phyloP scores from a whole-genome alignment of 495 filamentous ascomycete genomes.

The Hypomontagnella submonticulosa region DNA sequence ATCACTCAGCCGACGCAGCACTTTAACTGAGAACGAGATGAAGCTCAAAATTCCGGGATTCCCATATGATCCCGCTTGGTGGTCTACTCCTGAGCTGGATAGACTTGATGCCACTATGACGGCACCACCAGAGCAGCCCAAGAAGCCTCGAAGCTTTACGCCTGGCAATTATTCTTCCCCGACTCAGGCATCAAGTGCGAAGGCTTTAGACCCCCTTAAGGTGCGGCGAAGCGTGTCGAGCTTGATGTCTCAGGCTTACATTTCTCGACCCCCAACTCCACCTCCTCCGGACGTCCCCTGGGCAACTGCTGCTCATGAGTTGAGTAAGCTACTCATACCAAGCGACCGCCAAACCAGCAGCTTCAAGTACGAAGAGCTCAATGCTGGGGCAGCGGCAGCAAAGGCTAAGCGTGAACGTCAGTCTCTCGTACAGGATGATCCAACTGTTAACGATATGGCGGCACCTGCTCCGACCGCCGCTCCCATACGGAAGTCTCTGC shows the following conservation, averaged over 20 bases:
- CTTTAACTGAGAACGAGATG: slow-evolving; percentile 41
- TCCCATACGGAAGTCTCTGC: slow-evolving; percentile 73
- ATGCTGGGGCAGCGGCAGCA: slow-evolving; percentile 71
- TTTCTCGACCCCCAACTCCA: slow-evolving; percentile 61
- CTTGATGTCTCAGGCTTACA: slow-evolving; percentile 20
- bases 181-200: slow-evolving; percentile 52
- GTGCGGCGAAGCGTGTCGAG: slow-evolving; percentile 45
- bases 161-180: slow-evolving; percentile 73
- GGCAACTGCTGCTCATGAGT: slow-evolving; percentile 81
- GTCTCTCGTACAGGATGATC: slow-evolving; percentile 51
- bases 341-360: slow-evolving; percentile 74
- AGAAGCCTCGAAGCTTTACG: slow-evolving; percentile 63
- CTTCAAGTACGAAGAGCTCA: slow-evolving; percentile 78
- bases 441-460: slow-evolving; percentile 46
- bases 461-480: slow-evolving; percentile 53
- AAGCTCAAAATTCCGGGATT: slow-evolving; percentile 46
- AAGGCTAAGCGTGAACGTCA: slow-evolving; percentile 71
- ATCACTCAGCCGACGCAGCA: slow-evolving; percentile 49
- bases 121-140: slow-evolving; percentile 54
- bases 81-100: slow-evolving; percentile 73
- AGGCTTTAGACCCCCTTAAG: slow-evolving; percentile 51
- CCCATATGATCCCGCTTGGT: slow-evolving; percentile 78
- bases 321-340: slow-evolving; percentile 86
- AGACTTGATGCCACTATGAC: slow-evolving; percentile 69
- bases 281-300: slow-evolving; percentile 83